Evolutionary conservation across 306 rosid genomes (phyloP).

Genomic region (Prunus mongolica): DNA sequence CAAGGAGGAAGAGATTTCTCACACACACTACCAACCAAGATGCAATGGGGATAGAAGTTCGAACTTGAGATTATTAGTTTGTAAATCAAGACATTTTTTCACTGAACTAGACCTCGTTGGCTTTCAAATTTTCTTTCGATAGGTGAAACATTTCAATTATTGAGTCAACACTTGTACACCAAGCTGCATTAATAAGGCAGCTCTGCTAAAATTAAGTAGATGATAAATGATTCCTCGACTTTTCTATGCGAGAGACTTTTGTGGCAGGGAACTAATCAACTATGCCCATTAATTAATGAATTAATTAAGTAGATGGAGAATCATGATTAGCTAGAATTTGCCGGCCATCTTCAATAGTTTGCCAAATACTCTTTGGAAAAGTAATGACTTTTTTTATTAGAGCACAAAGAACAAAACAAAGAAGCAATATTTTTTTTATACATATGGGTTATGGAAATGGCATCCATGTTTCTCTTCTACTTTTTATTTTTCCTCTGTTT

Average conservation of each 20-base stretch:
- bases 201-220: background rate
- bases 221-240: background rate
- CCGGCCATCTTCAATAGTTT: conserved; percentile 1
- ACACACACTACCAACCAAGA: no score
- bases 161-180: background rate
- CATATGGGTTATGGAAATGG: background rate
- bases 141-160: background rate
- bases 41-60: fast-evolving
- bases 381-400: background rate
- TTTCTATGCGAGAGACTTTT: background rate
- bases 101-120: no score
- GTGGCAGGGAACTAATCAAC: background rate
- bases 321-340: background rate
- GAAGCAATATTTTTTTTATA: background rate
- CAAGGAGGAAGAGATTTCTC: fast-evolving
- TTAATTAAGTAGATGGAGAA: background rate
- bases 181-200: background rate
- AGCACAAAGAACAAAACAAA: background rate
- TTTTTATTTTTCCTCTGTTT: background rate
- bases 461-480: conserved; percentile 10
- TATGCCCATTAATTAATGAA: background rate
- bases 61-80: no score
- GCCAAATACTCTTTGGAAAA: background rate
- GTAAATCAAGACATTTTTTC: no score
- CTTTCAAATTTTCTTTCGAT: no score